Evolutionary conservation across 192 early-diverging fungal species (phyloP).

Genomic region (Paraglomus brasilianum): DNA sequence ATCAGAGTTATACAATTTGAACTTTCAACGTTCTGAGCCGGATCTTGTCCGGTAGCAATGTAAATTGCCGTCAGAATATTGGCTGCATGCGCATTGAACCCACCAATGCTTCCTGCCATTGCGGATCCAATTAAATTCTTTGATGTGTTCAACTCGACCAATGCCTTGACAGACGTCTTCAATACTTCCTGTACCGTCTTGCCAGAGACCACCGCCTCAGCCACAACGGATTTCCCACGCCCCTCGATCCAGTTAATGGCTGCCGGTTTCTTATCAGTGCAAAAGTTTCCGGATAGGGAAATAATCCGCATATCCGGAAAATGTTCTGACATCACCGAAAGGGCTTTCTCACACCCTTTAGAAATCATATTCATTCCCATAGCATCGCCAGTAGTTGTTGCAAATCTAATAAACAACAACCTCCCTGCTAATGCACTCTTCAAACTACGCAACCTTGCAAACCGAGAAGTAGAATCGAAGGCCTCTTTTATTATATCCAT

Average conservation of each 20-base stretch:
- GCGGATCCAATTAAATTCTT: constrained; percentile 94
- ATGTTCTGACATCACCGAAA: constrained; percentile 56
- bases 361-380: constrained; percentile 99
- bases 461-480: constrained; percentile 88
- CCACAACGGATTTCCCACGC: constrained; percentile 88
- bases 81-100: constrained; percentile 94
- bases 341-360: constrained; percentile 86
- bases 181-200: constrained; percentile 75
- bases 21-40: constrained; percentile 93
- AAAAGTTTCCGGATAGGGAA: constrained; percentile 89
- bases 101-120: constrained; percentile 89
- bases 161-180: constrained; percentile 78
- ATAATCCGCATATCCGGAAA: constrained; percentile 79
- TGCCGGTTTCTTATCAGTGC: constrained; percentile 95
- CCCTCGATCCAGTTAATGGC: constrained; percentile 98
- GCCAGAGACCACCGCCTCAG: constrained; percentile 83
- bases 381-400: constrained; percentile 89
- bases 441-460: constrained; percentile 78
- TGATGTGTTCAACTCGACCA: constrained; percentile 78
- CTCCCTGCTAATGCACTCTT: constrained; percentile 84
- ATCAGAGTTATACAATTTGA: constrained; percentile 93
- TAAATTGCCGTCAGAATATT: constrained; percentile 90
- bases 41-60: constrained; percentile 92
- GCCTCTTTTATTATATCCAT: constrained; percentile 61
- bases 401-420: constrained; percentile 84